Evolutionary conservation across 2,329 filamentous ascomycete species (phyloP).

Genomic region (Bipolaris cookei): DNA sequence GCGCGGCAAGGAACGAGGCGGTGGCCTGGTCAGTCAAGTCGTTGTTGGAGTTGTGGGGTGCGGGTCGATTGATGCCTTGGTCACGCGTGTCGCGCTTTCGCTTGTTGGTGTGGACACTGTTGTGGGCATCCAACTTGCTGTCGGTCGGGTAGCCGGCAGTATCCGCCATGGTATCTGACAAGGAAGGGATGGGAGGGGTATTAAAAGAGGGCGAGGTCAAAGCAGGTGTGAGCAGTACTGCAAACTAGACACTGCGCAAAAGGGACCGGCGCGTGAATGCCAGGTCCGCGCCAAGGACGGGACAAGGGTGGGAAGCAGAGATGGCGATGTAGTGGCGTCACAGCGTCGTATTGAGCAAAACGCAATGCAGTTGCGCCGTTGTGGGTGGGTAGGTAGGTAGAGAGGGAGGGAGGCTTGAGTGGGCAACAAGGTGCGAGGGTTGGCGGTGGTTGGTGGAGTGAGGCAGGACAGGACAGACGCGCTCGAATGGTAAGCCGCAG

Average conservation of each 20-base stretch:
- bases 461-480: conserved; percentile 22
- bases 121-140: conserved; percentile 44
- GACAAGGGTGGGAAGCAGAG: not conserved
- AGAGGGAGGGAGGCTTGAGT: not conserved
- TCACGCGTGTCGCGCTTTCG: conserved; percentile 57
- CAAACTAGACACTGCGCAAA: not conserved
- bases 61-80: conserved; percentile 48
- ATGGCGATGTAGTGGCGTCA: not conserved
- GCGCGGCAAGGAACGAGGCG: conserved; percentile 49
- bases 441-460: conserved; percentile 8
- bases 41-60: conserved; percentile 43
- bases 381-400: not conserved
- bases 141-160: conserved; percentile 49
- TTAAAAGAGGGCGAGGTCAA: not conserved
- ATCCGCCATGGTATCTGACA: conserved; percentile 40
- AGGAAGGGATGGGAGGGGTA: not conserved
- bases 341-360: not conserved
- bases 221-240: not conserved
- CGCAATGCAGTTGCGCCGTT: not conserved
- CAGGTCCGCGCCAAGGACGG: not conserved
- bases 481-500: conserved; percentile 29
- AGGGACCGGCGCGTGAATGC: conserved; percentile 7
- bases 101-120: conserved; percentile 49
- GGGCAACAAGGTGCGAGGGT: conserved; percentile 22
- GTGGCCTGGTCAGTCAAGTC: conserved; percentile 48